phyloP scores from a whole-genome alignment of 805 yeast genomes.

The Yarrowia yakushimensis region DNA sequence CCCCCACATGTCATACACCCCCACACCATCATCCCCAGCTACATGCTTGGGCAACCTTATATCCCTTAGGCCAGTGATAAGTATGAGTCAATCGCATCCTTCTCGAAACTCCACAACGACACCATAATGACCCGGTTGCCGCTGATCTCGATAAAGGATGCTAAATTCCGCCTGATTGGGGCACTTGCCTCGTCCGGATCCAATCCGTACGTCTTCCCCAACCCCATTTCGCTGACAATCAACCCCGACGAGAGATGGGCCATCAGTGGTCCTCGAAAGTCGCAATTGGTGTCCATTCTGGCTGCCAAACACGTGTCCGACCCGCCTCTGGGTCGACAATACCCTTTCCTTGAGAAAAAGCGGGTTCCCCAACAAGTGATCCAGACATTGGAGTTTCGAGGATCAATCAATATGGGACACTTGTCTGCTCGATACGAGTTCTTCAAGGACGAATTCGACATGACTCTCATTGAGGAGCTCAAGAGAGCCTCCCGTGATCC shows the following conservation, averaged over 20 bases:
- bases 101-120: neutral
- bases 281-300: slow-evolving; percentile 52
- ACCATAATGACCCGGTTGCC: slow-evolving; percentile 3
- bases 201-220: slow-evolving; percentile 37
- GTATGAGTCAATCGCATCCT: neutral
- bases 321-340: slow-evolving; percentile 53
- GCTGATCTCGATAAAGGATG: slow-evolving; percentile 17
- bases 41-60: neutral
- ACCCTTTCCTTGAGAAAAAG: slow-evolving; percentile 49
- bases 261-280: slow-evolving; percentile 52
- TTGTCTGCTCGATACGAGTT: slow-evolving; percentile 86
- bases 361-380: slow-evolving; percentile 47
- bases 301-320: slow-evolving; percentile 52
- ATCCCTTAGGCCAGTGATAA: neutral
- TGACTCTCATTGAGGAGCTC: slow-evolving; percentile 58
- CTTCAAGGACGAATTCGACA: slow-evolving; percentile 80
- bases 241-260: slow-evolving; percentile 49
- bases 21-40: neutral
- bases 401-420: slow-evolving; percentile 55
- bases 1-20: slow-evolving; percentile 4
- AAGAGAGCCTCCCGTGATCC: slow-evolving; percentile 49
- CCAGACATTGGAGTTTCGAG: slow-evolving; percentile 47
- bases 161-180: slow-evolving; percentile 5
- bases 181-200: neutral
- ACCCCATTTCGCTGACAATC: slow-evolving; percentile 45